Base-by-base conservation (phyloP, 2,329 filamentous ascomycete genomes). In the Aspergillus hiratsukae region DNA sequence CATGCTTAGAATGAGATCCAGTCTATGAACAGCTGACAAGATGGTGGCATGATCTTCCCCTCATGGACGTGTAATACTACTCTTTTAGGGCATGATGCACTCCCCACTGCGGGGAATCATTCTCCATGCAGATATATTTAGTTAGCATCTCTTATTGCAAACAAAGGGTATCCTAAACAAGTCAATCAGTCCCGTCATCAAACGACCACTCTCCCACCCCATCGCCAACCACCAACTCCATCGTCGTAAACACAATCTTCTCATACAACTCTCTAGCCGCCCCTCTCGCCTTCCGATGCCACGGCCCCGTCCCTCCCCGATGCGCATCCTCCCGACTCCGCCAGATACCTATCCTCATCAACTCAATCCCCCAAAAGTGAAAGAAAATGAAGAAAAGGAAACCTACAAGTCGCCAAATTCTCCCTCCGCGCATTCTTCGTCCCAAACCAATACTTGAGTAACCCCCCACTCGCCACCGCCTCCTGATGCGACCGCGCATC, bases 371-470 rank as follows among this genome's bases (percentile, higher is more conserved):
- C 29, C 1, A 43, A 9, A 19, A 14, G 3, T 61, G 21, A 27
- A 45, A 46, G 43, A 8, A 50, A 53, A 48, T 52, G 17, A 23
- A 51, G 27, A 21, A 19, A 40, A 41, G 10, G 43, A 29, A 28
- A 75, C 79, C 69, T 69, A 86, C 86, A 91, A 50, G 91, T 96
- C 46, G 92, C 92, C 66, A 97, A 74, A 75, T 96, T 96, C 67
- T 84, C 80, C 59, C 87, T 81, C 52, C 88, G 79, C 46, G 72
- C 76, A 75, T 95, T 85, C 21, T 88, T 87, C 35, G 77, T 80
- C 2, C 91, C 90, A 72, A 95, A 96, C 91, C 92, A 96, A 74
- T 97, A 96, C 83, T 96, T 96, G 68, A 96, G 75, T 68, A 97
- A 83, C 0, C 91, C 91, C 5, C 91, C 91, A 66, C 86, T 89